Base-by-base conservation (phyloP, 768 basidiomycete genomes). In the Boletus speciosus region DNA sequence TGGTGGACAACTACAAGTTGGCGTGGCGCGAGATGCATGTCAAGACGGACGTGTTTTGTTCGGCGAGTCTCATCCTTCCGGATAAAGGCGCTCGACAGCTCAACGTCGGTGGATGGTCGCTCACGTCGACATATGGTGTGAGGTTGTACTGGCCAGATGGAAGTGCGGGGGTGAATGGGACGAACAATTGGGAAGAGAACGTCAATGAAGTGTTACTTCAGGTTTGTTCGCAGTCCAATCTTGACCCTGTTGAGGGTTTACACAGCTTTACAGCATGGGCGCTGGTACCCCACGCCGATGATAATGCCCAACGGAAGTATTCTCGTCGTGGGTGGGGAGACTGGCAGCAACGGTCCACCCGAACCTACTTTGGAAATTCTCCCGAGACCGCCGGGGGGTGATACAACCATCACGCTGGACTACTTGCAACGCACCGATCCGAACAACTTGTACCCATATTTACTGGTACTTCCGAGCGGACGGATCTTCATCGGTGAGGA, bases 151-250 rank as follows among this genome's bases (percentile, higher is more conserved):
- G 81, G 0, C 90, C 90, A 1, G 78, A 85, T 60, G 89, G 90
- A 25, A 71, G 64, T 1, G 70, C 79, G 5, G 90, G 90, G 1
- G 80, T 83, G 29, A 88, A 88, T 56, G 81, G 82, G 6, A 90
- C 86, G 5, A 84, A 82, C 49, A 86, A 91, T 60, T 92, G 90
- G 90, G 79, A 91, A 66, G 89, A 91, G 66, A 81, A 90, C 57
- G 74, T 72, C 37, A 56, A 78, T 0, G 75, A 77, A 37, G 74
- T 91, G 2, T 57, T 70, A 3, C 75, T 90, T 25, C 88, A 90
- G 78, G 85, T 85, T 40, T 31, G 72, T 64, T 19, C 1, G 31
- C 2, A 4, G 27, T 5, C 9, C 21, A 1, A 7, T 8, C 4
- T 31, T 7, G 11, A 16, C 8, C 1, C 0, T 19, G 10, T 49